Evolutionary conservation across 495 filamentous ascomycete genomes (phyloP).

Genomic region (Neurospora sp.): DNA sequence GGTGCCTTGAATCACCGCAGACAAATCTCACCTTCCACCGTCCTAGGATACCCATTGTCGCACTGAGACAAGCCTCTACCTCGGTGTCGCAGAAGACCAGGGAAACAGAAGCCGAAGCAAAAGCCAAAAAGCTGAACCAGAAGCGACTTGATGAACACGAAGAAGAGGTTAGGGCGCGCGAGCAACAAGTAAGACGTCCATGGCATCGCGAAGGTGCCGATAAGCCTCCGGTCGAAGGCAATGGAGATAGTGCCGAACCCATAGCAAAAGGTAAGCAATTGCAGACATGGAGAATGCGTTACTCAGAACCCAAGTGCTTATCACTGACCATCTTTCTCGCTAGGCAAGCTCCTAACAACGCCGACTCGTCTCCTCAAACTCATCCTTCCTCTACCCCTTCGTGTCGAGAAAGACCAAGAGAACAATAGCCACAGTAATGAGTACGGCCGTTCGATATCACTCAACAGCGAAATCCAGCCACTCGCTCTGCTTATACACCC

Average conservation of each 20-base stretch:
- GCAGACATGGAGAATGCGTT: neutral
- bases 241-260: conserved; percentile 32
- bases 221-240: conserved; percentile 40
- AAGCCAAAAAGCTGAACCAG: conserved; percentile 27
- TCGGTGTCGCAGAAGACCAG: neutral
- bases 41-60: neutral
- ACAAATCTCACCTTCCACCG: neutral
- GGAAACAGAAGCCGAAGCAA: conserved; percentile 16
- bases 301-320: neutral
- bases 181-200: conserved; percentile 37
- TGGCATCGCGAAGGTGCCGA: conserved; percentile 63
- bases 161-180: conserved; percentile 22
- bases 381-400: conserved; percentile 65
- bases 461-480: conserved; percentile 60
- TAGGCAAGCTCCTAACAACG: conserved; percentile 84
- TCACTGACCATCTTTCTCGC: neutral
- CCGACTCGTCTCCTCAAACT: conserved; percentile 84
- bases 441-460: conserved; percentile 26
- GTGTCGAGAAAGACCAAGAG: conserved; percentile 41
- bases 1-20: neutral
- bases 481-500: conserved; percentile 85
- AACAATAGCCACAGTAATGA: conserved; percentile 33
- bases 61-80: neutral
- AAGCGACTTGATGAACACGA: conserved; percentile 29
- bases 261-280: conserved; percentile 51